phyloP scores from a whole-genome alignment of 768 basidiomycete genomes.

The Tephrocybe sp. region DNA sequence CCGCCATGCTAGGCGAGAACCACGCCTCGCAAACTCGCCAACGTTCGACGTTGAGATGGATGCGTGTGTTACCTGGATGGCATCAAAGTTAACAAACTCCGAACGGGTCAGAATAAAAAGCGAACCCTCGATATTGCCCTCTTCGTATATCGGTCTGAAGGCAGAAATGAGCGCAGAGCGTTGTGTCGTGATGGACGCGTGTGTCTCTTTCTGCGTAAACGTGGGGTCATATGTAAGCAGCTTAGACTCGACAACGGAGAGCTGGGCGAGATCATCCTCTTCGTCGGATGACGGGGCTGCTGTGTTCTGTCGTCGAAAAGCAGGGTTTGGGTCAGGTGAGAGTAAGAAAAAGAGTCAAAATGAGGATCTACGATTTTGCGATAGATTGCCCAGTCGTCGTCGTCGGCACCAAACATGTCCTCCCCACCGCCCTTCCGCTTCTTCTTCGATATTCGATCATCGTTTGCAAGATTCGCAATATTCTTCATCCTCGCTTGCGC shows the following conservation, averaged over 20 bases:
- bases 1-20: constrained; percentile 93
- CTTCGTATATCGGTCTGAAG: constrained; percentile 77
- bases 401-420: constrained; percentile 90
- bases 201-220: constrained; percentile 81
- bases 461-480: constrained; percentile 87
- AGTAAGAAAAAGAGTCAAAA: too few species aligned
- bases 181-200: constrained; percentile 70
- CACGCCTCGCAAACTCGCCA: constrained; percentile 90
- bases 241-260: constrained; percentile 75
- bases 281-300: constrained; percentile 76
- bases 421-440: constrained; percentile 83
- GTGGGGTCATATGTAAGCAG: constrained; percentile 80
- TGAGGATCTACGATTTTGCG: constrained; percentile 78
- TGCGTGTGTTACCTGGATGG: constrained; percentile 62
- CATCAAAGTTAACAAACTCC: too few species aligned
- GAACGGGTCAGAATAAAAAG: background rate
- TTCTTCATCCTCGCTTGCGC: constrained; percentile 96
- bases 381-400: constrained; percentile 97
- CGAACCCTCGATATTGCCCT: constrained; percentile 65
- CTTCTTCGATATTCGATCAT: constrained; percentile 80
- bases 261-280: constrained; percentile 80
- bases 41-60: constrained; percentile 88
- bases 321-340: background rate
- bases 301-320: constrained; percentile 50
- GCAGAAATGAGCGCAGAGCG: constrained; percentile 85